Evolutionary conservation across 306 rosid species (phyloP).

Genomic region (Corylus heterophylla): DNA sequence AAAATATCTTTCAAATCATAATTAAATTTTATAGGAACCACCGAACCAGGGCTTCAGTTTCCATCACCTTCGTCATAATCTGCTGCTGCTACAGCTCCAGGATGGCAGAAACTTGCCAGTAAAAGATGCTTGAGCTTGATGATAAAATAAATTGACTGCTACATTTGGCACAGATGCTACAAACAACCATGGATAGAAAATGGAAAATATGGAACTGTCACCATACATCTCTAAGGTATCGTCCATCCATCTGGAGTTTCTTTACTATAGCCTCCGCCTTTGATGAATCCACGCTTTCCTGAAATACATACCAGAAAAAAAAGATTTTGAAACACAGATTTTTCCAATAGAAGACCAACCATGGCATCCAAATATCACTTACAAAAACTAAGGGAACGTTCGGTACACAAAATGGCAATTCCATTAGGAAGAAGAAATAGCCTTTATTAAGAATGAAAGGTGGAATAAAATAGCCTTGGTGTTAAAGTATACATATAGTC

Average conservation of each 20-base stretch:
- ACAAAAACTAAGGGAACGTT: too few species aligned
- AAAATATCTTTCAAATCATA: conserved; percentile 24
- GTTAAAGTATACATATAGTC: too few species aligned
- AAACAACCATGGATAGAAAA: conserved; percentile 12
- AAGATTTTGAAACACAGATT: conserved; percentile 5
- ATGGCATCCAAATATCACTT: neutral
- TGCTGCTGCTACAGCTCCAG: conserved; percentile 46
- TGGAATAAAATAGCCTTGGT: too few species aligned
- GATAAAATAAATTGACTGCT: conserved; percentile 14
- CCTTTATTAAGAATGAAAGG: too few species aligned
- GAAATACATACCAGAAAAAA: conserved; percentile 31
- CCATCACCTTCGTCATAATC: conserved; percentile 26
- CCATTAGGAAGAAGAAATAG: too few species aligned
- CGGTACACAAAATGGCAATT: too few species aligned
- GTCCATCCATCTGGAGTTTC: conserved; percentile 73
- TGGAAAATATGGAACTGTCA: conserved; percentile 32
- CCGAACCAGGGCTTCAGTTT: conserved; percentile 30
- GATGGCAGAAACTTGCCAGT: conserved; percentile 30
- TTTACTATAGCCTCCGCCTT: conserved; percentile 77
- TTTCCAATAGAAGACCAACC: conserved; percentile 1
- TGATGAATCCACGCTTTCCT: conserved; percentile 72
- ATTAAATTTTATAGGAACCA: conserved; percentile 26
- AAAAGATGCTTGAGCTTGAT: conserved; percentile 30
- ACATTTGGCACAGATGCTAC: conserved; percentile 29
- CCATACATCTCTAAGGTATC: conserved; percentile 95